Evolutionary conservation across 1,284 basidiomycete species (phyloP).

Genomic region (Boletus calvinii): DNA sequence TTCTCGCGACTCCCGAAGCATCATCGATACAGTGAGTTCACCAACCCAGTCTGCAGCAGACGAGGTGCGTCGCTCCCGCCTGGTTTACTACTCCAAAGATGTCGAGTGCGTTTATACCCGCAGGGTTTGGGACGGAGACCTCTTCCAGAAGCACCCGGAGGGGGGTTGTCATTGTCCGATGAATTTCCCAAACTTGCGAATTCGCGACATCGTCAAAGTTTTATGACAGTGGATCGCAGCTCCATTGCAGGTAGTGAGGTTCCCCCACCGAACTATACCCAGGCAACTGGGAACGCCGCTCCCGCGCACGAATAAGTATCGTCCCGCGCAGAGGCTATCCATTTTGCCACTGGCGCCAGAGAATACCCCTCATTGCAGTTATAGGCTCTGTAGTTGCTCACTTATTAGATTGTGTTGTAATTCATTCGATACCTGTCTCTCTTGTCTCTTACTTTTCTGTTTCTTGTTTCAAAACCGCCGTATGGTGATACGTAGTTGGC

Average conservation of each 20-base stretch:
- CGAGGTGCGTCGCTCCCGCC: slow-evolving; percentile 18
- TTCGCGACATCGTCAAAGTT: slow-evolving; percentile 6
- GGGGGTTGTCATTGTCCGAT: slow-evolving; percentile 16
- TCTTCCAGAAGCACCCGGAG: slow-evolving; percentile 28
- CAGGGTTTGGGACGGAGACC: slow-evolving; percentile 19
- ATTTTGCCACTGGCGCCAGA: not conserved
- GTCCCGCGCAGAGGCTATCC: not conserved
- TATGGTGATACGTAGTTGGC: not conserved
- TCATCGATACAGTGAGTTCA: slow-evolving; percentile 6
- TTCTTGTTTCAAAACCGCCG: no score
- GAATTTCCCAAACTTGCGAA: slow-evolving; percentile 21
- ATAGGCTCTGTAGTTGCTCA: not conserved
- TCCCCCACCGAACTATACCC: slow-evolving; percentile 28
- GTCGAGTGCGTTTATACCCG: not conserved
- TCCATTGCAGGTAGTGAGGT: slow-evolving; percentile 20
- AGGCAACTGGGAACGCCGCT: slow-evolving; percentile 13
- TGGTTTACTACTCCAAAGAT: not conserved
- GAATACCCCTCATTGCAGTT: not conserved
- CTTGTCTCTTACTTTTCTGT: no score
- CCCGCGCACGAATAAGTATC: not conserved
- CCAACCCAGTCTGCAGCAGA: slow-evolving; percentile 12
- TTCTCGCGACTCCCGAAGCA: slow-evolving; percentile 15
- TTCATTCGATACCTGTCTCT: not conserved
- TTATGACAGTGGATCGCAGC: slow-evolving; percentile 1
- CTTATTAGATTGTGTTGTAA: no score